Conservation (phyloP, 768 basidiomycete species). For the Chlorophyllum brunneum region DNA sequence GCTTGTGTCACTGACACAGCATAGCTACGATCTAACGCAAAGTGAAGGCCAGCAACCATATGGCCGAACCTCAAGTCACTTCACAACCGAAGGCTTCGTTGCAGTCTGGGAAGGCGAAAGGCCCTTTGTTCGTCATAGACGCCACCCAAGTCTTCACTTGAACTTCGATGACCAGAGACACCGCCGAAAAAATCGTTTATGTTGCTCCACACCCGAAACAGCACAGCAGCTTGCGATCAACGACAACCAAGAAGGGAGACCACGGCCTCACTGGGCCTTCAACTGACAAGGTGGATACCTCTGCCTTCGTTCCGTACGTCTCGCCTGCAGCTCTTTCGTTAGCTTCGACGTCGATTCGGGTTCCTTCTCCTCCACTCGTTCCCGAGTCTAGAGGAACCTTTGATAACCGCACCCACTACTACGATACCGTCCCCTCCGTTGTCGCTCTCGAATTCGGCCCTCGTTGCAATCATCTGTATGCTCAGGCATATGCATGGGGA, state of each 20-base stretch:
- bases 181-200: constrained; percentile 65
- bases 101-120: too few relatives aligned
- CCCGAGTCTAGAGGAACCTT: not conserved
- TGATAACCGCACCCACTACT: not conserved
- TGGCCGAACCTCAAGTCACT: too few relatives aligned
- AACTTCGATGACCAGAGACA: constrained; percentile 9
- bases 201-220: constrained; percentile 61
- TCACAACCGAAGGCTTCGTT: too few relatives aligned
- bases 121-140: constrained; percentile 12
- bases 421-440: not conserved
- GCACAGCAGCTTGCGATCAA: constrained; percentile 23
- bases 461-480: too few relatives aligned
- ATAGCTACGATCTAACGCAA: too few relatives aligned
- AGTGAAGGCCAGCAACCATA: too few relatives aligned
- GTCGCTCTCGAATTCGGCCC: not conserved
- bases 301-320: constrained; percentile 21
- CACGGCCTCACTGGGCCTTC: constrained; percentile 1
- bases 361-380: not conserved
- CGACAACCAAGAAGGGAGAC: not conserved
- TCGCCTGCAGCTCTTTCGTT: constrained; percentile 15
- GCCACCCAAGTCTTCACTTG: constrained; percentile 16
- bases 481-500: constrained; percentile 90
- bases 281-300: constrained; percentile 13
- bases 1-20: constrained; percentile 29
- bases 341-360: constrained; percentile 10